Evolutionary conservation across 805 yeast species (phyloP), one percentile per base, ranked within the genome.

Genomic region (Sugiyamaella mastotermitis): DNA sequence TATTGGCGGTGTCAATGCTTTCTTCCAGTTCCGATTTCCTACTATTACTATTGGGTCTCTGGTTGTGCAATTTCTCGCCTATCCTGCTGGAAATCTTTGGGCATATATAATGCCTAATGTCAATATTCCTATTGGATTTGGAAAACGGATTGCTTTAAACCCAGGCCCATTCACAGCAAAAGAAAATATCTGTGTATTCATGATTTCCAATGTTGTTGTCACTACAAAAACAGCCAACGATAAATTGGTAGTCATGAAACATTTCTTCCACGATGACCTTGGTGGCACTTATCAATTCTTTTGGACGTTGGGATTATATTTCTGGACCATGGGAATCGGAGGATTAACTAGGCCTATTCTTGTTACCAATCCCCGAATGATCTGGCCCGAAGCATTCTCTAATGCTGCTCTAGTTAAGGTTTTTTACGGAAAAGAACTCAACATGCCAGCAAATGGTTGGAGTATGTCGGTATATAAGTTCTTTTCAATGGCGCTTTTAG

Each of bases 91-190:
- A 42, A 24, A 35, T n/a, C 35, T 43, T 10, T 37, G 50, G 7
- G 45, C 39, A 13, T 26, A 31, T n/a, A 23, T 38, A 6, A 31
- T 49, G 8, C 53, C 53, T 6, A 49, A 51, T 13, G 49, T 69
- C 43, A 59, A 51, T 11, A 31, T 63, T 29, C 41, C 38, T 5
- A 16, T 31, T 3, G 30, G 30, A 6, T 35, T 35, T 5, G 28
- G 28, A 14, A 23, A 25, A 13, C 25, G 29, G 2, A 29, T 33
- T 21, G 67, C 75, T 33, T 58, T 76, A 42, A 76, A 75, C 49
- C 79, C 80, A 4, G 78, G 80, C n/a, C 78, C 78, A 10, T 77
- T 78, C 74, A 61, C 65, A 24, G 59, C 55, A 38, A 77, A 78
- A 51, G 83, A 78, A 50, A 82, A 76, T 52, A 74, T 75, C 76